Percentiles rank a stretch among this genome's conserved stretches.
Evolutionary conservation across 164 flowering plant genomes (phyloP).

Genomic region (Macadamia integrifolia): DNA sequence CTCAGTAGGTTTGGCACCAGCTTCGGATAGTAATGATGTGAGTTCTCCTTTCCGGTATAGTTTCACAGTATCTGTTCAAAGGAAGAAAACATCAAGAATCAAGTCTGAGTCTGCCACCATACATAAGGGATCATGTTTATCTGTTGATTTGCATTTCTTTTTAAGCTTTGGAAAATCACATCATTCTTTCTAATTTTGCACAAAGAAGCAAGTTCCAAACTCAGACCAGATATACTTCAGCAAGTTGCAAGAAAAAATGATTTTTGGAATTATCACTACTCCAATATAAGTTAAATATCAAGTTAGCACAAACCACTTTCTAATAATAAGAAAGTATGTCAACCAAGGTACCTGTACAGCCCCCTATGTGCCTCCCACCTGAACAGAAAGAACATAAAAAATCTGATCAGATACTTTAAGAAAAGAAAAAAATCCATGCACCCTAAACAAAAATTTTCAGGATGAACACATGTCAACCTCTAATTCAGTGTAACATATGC

Average conservation of each 20-base stretch:
- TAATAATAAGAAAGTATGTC: no score
- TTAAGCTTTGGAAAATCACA: no score
- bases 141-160: no score
- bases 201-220: background rate
- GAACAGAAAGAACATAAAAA: conserved; percentile 19
- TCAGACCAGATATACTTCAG: background rate
- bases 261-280: no score
- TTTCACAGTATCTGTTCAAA: conserved; percentile 65
- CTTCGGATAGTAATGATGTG: conserved; percentile 55
- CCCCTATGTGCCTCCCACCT: conserved; percentile 90
- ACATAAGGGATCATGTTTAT: background rate
- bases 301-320: no score
- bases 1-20: conserved; percentile 28
- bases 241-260: background rate
- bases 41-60: conserved; percentile 71
- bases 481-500: no score
- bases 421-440: background rate
- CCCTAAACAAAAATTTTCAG: no score
- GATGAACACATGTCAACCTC: no score
- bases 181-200: no score
- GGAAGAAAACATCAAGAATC: conserved; percentile 6
- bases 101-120: background rate
- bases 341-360: conserved; percentile 70
- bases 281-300: no score
- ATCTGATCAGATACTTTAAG: background rate